These are phyloP conservation scores for Beta vulgaris DNA, from an alignment of 148 eudicot species.

Conservation along the genomic window DNA sequence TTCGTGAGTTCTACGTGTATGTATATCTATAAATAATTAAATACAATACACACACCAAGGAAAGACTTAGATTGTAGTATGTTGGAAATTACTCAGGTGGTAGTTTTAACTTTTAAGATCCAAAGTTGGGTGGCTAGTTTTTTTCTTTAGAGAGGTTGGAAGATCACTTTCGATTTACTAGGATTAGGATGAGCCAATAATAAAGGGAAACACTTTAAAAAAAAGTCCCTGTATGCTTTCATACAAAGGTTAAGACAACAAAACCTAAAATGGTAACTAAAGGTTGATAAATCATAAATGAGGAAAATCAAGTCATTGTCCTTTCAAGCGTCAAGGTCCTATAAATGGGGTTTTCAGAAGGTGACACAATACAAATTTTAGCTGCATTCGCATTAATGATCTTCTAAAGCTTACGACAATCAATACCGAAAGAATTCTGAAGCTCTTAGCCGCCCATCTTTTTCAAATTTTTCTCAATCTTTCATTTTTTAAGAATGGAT, in stretches of 20 bases:
- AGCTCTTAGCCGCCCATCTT: background rate
- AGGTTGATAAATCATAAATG: constrained; percentile 20
- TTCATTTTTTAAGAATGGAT: too few species aligned
- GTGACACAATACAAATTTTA: constrained; percentile 18
- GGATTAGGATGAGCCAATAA: constrained; percentile 15
- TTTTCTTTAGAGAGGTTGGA: constrained; percentile 19
- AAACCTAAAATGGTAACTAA: constrained; percentile 24
- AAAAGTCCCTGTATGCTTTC: constrained; percentile 8
- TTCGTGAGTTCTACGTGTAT: too few species aligned
- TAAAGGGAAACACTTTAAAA: background rate
- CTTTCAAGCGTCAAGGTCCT: constrained; percentile 29
- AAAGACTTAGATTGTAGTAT: too few species aligned
- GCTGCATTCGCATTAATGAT: constrained; percentile 15
- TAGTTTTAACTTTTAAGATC: too few species aligned
- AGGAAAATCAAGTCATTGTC: constrained; percentile 26
- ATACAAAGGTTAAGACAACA: constrained; percentile 15
- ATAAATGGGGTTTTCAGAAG: constrained; percentile 27
- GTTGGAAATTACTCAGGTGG: too few species aligned
- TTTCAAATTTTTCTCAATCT: too few species aligned
- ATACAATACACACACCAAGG: too few species aligned
- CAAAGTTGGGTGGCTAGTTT: too few species aligned
- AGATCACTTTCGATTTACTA: constrained; percentile 30
- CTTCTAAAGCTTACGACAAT: constrained; percentile 4
- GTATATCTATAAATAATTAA: too few species aligned
- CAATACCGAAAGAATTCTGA: background rate